Evolutionary conservation across 345 rosid species (phyloP).

Genomic region (Salix suchowensis): DNA sequence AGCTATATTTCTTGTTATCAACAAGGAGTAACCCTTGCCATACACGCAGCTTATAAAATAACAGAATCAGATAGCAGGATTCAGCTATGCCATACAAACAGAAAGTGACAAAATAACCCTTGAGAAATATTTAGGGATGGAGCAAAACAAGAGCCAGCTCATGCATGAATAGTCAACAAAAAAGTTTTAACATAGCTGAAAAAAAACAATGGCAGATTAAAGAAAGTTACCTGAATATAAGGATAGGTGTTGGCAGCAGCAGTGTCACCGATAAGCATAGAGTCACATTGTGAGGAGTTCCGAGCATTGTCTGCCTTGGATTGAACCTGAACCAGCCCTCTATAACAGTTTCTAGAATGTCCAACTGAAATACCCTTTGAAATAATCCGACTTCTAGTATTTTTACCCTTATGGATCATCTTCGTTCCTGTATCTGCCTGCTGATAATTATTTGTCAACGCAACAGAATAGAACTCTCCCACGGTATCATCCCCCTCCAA

Average conservation of each 20-base stretch:
- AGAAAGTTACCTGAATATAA: slow-evolving; percentile 57
- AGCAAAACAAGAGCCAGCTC: too few relatives aligned
- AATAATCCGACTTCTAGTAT: slow-evolving; percentile 78
- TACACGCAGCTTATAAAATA: too few relatives aligned
- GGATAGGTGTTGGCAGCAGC: slow-evolving; percentile 99
- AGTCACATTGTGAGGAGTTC: slow-evolving; percentile 88
- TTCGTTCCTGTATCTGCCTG: slow-evolving; percentile 93
- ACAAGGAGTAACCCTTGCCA: too few relatives aligned
- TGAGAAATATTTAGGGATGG: too few relatives aligned
- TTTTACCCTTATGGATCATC: slow-evolving; percentile 96
- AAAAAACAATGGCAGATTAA: background rate
- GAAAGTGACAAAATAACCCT: background rate
- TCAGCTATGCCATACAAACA: background rate
- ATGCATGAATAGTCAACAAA: too few relatives aligned
- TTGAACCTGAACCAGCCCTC: slow-evolving; percentile 95
- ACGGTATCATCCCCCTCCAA: slow-evolving; percentile 81
- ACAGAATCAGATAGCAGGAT: background rate
- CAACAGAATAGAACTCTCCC: slow-evolving; percentile 92
- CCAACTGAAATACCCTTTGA: slow-evolving; percentile 87
- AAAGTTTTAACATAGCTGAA: too few relatives aligned
- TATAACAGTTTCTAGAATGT: slow-evolving; percentile 73
- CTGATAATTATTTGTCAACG: slow-evolving; percentile 80
- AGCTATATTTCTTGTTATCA: too few relatives aligned
- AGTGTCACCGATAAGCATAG: slow-evolving; percentile 89
- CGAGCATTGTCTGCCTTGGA: slow-evolving; percentile 89